Base-by-base conservation (phyloP, 129 eudicot genomes). In the Tagetes patula region DNA sequence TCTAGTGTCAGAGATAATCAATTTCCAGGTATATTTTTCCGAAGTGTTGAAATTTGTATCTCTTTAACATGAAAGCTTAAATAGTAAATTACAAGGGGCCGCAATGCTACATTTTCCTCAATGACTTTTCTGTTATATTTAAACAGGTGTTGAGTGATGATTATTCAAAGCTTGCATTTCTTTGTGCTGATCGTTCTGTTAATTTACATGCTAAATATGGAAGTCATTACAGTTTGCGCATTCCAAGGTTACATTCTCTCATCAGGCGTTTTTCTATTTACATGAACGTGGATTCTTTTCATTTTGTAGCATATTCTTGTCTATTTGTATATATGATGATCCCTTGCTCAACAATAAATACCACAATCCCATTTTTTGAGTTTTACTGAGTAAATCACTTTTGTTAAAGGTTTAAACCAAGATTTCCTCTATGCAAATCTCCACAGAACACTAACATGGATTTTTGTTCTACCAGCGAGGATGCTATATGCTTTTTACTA, bases 191-290 rank as follows among this genome's bases (percentile, higher is more conserved):
- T 80, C 96, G 98, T 42, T 93, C 98, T 68, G 89, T 93, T 39
- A 65, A 81, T 70, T 84, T 93, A 70, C 98, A 93, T 93, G 98
- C 98, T 33, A 93, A 93, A 76, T 90, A 89, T 74, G 98, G 98
- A 80, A 89, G 92, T 72, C 96, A 93, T 76, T 85, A 93, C 84
- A 93, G 92, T 76, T 53, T 93, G 70, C 85, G 96, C 55, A 93
- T 90, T 67, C 98, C 98, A 60, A 90, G 98, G 98, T 90, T 38
- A 71, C 36, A 13, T 65, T 65, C 42, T 20, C 61, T 73, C 52
- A 41, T 10, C 34, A 33, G 38, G 8, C 32, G 43, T 30, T 34
- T 38, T 64, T 65, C 30, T 33, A n/a, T 33, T 12, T 34, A 55
- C 14, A 39, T 34, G 27, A 34, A 12, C 67, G 70, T 52, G 32